Evolutionary conservation across 2,329 filamentous ascomycete genomes (phyloP).

Genomic region (Botrytis tulipae): DNA sequence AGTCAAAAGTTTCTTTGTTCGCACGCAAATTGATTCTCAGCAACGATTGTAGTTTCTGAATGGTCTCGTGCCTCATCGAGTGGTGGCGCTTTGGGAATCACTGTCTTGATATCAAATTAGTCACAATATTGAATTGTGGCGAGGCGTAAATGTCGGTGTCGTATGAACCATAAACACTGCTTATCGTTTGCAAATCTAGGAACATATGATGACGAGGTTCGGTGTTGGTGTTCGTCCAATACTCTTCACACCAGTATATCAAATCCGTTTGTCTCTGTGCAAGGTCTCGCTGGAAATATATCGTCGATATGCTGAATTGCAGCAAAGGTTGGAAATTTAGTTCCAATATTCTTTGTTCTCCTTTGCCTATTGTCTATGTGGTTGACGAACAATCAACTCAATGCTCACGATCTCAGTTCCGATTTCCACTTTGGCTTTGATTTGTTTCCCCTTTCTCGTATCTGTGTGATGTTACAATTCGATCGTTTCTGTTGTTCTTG

Average conservation of each 20-base stretch:
- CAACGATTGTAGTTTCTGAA: not conserved
- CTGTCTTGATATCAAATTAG: not conserved
- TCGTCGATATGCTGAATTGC: not conserved
- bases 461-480: not conserved
- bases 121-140: constrained; percentile 3
- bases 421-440: not conserved
- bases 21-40: not conserved
- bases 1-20: constrained; percentile 7
- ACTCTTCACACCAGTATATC: not conserved
- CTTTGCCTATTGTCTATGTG: not conserved
- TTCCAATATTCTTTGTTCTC: not conserved
- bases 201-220: not conserved
- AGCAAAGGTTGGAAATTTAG: not conserved
- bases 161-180: not conserved
- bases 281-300: not conserved
- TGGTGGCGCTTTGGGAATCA: not conserved
- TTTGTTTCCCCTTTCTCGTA: not conserved
- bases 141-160: not conserved
- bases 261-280: not conserved
- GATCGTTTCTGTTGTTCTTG: not conserved
- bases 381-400: not conserved
- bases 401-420: not conserved
- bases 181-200: not conserved
- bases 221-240: not conserved
- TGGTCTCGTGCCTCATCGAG: constrained; percentile 6